Conservation (phyloP, 2,329 filamentous ascomycete species). For the Chrysoporthe austroafricana region DNA sequence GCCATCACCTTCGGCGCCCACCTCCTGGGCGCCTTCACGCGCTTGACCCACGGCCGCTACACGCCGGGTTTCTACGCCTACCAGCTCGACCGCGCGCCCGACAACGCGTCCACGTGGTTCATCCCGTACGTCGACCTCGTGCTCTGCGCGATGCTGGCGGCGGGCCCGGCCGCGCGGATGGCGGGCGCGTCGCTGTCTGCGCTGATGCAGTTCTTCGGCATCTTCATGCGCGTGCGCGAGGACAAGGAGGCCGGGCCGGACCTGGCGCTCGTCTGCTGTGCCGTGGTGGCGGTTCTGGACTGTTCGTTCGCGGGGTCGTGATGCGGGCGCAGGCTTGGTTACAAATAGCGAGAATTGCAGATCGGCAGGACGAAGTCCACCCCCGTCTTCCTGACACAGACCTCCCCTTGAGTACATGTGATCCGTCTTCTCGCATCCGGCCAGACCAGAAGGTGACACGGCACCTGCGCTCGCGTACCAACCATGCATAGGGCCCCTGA, state of each 20-base stretch:
- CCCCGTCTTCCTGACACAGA: background rate
- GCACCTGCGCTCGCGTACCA: background rate
- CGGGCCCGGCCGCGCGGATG: slow-evolving; percentile 7
- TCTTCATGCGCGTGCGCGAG: slow-evolving; percentile 29
- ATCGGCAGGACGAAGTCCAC: background rate
- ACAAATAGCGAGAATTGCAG: background rate
- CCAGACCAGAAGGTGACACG: background rate
- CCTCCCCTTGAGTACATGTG: background rate
- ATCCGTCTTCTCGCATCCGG: background rate
- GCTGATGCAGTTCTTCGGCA: slow-evolving; percentile 27
- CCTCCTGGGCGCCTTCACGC: slow-evolving; percentile 31
- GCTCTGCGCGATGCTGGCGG: slow-evolving; percentile 27
- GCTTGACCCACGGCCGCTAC: slow-evolving; percentile 33
- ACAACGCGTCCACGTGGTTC: slow-evolving; percentile 29
- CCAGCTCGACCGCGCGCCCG: slow-evolving; percentile 33
- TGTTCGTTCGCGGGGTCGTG: slow-evolving; percentile 3
- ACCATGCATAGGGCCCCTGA: background rate
- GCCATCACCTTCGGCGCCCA: slow-evolving; percentile 21
- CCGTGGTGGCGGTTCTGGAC: slow-evolving; percentile 3
- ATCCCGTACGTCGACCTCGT: slow-evolving; percentile 30
- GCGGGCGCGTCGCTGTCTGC: slow-evolving; percentile 20
- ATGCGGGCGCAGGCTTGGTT: background rate
- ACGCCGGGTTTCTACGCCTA: slow-evolving; percentile 33
- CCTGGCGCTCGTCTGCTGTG: slow-evolving; percentile 17
- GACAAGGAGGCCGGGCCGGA: slow-evolving; percentile 18